Conservation (phyloP, 2,329 filamentous ascomycete genomes). For the Huntiella decipiens region DNA sequence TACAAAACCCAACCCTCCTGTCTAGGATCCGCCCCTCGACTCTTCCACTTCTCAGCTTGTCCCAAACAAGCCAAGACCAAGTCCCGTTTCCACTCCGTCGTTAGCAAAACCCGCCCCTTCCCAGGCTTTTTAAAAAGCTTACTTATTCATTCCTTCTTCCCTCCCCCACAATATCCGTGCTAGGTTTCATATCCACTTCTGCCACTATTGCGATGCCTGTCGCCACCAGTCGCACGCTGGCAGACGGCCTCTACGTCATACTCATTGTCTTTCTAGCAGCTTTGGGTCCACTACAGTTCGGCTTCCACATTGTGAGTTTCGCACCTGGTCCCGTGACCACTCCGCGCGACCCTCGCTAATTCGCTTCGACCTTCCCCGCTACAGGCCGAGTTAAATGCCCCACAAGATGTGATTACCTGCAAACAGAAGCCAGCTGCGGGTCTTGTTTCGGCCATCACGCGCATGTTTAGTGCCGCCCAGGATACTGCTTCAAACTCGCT, state of each 20-base stretch:
- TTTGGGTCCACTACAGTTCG: conserved; percentile 79
- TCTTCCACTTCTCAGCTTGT: too few relatives aligned
- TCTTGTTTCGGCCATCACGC: conserved; percentile 15
- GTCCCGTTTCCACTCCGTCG: too few relatives aligned
- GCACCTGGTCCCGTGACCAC: background rate
- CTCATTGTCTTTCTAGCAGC: conserved; percentile 59
- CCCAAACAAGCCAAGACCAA: too few relatives aligned
- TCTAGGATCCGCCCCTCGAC: too few relatives aligned
- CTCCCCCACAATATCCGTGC: too few relatives aligned
- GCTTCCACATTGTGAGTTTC: conserved; percentile 62
- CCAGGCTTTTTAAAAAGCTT: too few relatives aligned
- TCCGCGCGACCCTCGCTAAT: background rate
- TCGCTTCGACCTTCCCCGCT: background rate
- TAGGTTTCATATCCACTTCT: too few relatives aligned
- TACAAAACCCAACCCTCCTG: too few relatives aligned
- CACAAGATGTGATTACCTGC: conserved; percentile 85
- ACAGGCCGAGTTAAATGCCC: conserved; percentile 85
- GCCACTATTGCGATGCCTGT: too few relatives aligned
- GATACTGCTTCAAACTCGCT: background rate
- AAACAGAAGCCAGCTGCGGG: conserved; percentile 29
- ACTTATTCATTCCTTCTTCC: too few relatives aligned
- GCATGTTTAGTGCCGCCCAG: conserved; percentile 16
- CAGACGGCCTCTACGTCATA: conserved; percentile 43
- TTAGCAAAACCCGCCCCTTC: too few relatives aligned
- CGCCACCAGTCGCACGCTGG: background rate